phyloP scores from a whole-genome alignment of 495 filamentous ascomycete species.

The Articulospora tetracladia region DNA sequence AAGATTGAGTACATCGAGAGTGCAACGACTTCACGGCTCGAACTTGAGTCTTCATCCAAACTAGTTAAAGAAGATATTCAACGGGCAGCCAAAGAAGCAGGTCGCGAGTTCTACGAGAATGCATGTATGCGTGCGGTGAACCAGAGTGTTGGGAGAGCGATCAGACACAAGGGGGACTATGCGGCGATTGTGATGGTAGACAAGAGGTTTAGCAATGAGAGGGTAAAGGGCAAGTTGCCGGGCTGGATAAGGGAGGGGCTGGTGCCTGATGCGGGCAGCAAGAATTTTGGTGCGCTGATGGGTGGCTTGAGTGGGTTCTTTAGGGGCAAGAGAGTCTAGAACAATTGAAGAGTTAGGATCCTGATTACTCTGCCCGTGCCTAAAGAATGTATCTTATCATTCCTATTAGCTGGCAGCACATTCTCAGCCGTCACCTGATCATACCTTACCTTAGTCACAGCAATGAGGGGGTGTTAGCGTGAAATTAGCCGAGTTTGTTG shows the following conservation, averaged over 20 bases:
- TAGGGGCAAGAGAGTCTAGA: conserved; percentile 33
- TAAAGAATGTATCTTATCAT: no score
- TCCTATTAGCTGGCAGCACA: no score
- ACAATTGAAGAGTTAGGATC: no score
- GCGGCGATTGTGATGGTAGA: conserved; percentile 87
- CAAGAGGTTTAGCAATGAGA: conserved; percentile 61
- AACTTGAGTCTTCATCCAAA: conserved; percentile 13
- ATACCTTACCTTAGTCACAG: no score
- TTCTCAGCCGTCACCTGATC: no score
- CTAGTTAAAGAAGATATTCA: conserved; percentile 18
- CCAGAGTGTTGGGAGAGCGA: conserved; percentile 90
- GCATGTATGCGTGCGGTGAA: conserved; percentile 96
- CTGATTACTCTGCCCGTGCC: no score
- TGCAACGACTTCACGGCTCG: conserved; percentile 46
- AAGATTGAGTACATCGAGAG: conserved; percentile 83
- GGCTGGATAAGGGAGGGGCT: conserved; percentile 76
- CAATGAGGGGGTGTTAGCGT: no score
- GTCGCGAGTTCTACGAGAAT: conserved; percentile 88
- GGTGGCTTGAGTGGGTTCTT: conserved; percentile 54
- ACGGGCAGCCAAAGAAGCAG: conserved; percentile 57
- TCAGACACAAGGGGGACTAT: conserved; percentile 83
- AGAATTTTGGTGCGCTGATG: conserved; percentile 50
- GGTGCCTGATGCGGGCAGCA: conserved; percentile 39
- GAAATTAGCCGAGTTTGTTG: no score
- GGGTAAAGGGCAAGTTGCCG: conserved; percentile 76